Base-by-base conservation (phyloP, 331 rosid genomes). In the Rhamnella rubrinervis region DNA sequence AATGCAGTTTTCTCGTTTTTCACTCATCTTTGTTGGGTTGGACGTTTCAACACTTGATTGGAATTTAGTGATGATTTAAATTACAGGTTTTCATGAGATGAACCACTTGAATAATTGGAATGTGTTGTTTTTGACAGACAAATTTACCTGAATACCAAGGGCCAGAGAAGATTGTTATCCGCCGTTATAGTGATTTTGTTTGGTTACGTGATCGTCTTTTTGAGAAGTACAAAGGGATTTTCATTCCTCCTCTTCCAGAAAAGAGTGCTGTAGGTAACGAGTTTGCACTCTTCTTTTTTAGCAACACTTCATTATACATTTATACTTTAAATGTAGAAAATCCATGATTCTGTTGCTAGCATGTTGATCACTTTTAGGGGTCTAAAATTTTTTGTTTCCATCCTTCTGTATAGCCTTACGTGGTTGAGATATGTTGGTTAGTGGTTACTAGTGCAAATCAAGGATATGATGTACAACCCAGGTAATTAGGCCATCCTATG, bases 191-290 rank as follows among this genome's bases (percentile, higher is more conserved):
- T 74, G 99, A 95, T 82, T 95, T 95, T 80, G 86, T 87, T 59
- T 95, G 99, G 99, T 79, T 95, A 70, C 96, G 80, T 12, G 99
- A 89, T 68, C 97, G 96, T 26, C 85, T 95, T 63, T 95, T 87
- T 83, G 97, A 89, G 70, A 95, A 89, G 82, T 91, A 82, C 76
- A 95, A 91, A 83, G 99, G 99, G 62, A 75, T 95, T 62, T 89
- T 95, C 67, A 87, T 91, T 76, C 97, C 99, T 25, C 91, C 96
- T 73, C 76, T 95, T 76, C 99, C 99, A 47, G 97, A 95, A 86
- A 95, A 95, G 82, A 95, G 96, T 88, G 96, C 97, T 68, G 99
- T 91, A 83, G 99, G 99, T 95, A 95, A 83, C 79, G 71, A 80
- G 74, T 70, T 49, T 14, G 47, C 63, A 28, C 4, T 69, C 46